Percentiles rank a stretch among this genome's conserved stretches.
Evolutionary conservation across 1,284 basidiomycete genomes (phyloP).

Genomic region (Leccinum pachyderme): DNA sequence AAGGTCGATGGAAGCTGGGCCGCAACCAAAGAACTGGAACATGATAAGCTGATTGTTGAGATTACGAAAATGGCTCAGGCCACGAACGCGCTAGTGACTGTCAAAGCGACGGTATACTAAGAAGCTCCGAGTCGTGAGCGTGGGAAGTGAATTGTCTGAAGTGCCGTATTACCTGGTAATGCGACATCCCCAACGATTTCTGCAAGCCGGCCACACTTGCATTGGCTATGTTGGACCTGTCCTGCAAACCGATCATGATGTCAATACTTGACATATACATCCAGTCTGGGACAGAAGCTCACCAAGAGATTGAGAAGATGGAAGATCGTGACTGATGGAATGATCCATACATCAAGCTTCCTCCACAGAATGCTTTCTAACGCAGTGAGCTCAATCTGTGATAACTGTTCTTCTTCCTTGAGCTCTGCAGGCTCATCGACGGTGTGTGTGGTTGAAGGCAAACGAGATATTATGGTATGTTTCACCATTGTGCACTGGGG

Average conservation of each 20-base stretch:
- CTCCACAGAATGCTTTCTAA: conserved; percentile 42
- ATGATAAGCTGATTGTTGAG: not conserved
- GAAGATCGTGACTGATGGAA: conserved; percentile 51
- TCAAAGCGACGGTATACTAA: conserved; percentile 37
- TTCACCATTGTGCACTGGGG: conserved; percentile 1
- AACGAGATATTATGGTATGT: not conserved
- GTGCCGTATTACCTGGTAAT: conserved; percentile 40
- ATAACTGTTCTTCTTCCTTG: conserved; percentile 10
- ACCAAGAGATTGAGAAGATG: conserved; percentile 52
- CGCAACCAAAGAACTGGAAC: not conserved
- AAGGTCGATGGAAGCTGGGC: not conserved
- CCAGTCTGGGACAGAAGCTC: conserved; percentile 16
- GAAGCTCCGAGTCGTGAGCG: not conserved
- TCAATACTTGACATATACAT: not conserved
- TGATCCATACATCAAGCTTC: conserved; percentile 47
- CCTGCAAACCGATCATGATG: conserved; percentile 15
- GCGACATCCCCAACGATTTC: conserved; percentile 48
- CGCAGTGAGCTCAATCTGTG: conserved; percentile 1
- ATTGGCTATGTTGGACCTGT: conserved; percentile 53
- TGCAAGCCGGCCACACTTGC: conserved; percentile 60
- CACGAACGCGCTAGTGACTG: not conserved
- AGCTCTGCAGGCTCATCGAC: conserved; percentile 1
- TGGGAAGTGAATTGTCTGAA: not conserved
- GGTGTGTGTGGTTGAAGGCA: not conserved
- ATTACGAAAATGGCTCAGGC: no score